phyloP scores from a whole-genome alignment of 1,139 yeast species.

The Yamadazyma membranifaciens region DNA sequence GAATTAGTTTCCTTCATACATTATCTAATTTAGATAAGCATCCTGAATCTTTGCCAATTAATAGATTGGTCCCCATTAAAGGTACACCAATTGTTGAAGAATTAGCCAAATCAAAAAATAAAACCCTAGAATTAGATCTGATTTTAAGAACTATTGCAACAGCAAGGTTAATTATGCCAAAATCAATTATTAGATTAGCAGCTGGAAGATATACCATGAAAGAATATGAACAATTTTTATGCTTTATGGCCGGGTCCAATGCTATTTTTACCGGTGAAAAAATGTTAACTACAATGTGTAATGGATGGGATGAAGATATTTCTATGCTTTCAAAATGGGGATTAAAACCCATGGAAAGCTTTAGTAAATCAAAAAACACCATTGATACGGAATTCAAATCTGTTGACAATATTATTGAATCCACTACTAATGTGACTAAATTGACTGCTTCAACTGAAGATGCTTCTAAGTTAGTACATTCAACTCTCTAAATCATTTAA shows the following conservation, averaged over 20 bases:
- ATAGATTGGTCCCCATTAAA: conserved; percentile 71
- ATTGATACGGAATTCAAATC: not conserved
- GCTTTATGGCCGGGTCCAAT: conserved; percentile 77
- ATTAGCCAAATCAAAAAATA: conserved; percentile 33
- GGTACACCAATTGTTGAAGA: conserved; percentile 76
- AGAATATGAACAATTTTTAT: conserved; percentile 70
- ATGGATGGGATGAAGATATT: conserved; percentile 82
- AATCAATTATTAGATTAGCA: conserved; percentile 67
- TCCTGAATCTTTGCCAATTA: conserved; percentile 82
- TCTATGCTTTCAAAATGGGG: conserved; percentile 73
- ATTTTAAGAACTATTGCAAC: conserved; percentile 72
- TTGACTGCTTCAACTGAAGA: too few species aligned
- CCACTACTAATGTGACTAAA: not conserved
- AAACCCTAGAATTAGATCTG: conserved; percentile 53
- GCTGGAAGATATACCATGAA: conserved; percentile 84
- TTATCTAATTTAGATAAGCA: conserved; percentile 65
- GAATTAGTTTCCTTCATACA: conserved; percentile 65
- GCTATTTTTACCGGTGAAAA: conserved; percentile 81
- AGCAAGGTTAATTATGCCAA: conserved; percentile 73
- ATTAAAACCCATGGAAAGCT: conserved; percentile 63
- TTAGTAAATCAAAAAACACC: conserved; percentile 16
- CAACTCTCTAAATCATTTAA: conserved; percentile 8
- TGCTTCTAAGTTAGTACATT: not conserved
- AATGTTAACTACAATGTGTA: conserved; percentile 81
- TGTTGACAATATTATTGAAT: not conserved